phyloP scores from a whole-genome alignment of 2,329 filamentous ascomycete species.

The Aspergillus quadricinctus region DNA sequence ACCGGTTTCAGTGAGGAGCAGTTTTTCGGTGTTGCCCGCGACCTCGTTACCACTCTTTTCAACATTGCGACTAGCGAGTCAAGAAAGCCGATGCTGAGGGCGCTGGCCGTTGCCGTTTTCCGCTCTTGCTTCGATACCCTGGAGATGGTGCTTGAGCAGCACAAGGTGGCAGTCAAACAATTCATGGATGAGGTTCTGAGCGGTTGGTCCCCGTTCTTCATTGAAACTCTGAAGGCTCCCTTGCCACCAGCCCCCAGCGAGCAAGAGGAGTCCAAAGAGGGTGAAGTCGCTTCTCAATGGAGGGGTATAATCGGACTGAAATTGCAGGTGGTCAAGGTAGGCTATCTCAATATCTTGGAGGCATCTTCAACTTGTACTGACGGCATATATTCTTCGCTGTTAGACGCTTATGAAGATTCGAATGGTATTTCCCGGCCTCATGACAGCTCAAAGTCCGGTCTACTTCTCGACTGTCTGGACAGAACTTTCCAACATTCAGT shows the following conservation, averaged over 20 bases:
- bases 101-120: slow-evolving; percentile 85
- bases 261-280: slow-evolving; percentile 55
- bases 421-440: slow-evolving; percentile 72
- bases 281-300: slow-evolving; percentile 61
- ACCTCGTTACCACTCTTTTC: slow-evolving; percentile 80
- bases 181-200: slow-evolving; percentile 84
- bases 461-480: slow-evolving; percentile 88
- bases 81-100: slow-evolving; percentile 71
- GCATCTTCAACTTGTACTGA: slow-evolving; percentile 4
- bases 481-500: slow-evolving; percentile 71
- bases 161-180: slow-evolving; percentile 76
- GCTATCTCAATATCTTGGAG: slow-evolving; percentile 5
- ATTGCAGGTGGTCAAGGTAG: slow-evolving; percentile 78
- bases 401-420: slow-evolving; percentile 85
- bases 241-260: slow-evolving; percentile 59
- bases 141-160: slow-evolving; percentile 94
- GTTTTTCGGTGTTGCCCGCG: slow-evolving; percentile 83
- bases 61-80: slow-evolving; percentile 72
- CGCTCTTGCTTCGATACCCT: slow-evolving; percentile 88
- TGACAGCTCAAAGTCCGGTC: slow-evolving; percentile 74
- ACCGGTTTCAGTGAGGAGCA: slow-evolving; percentile 91
- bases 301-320: slow-evolving; percentile 82
- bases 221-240: slow-evolving; percentile 68
- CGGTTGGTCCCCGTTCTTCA: slow-evolving; percentile 87
- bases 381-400: slow-evolving; percentile 5